Conservation (phyloP, 352 stramenopile species). For the Globisporangium mamillatum region DNA sequence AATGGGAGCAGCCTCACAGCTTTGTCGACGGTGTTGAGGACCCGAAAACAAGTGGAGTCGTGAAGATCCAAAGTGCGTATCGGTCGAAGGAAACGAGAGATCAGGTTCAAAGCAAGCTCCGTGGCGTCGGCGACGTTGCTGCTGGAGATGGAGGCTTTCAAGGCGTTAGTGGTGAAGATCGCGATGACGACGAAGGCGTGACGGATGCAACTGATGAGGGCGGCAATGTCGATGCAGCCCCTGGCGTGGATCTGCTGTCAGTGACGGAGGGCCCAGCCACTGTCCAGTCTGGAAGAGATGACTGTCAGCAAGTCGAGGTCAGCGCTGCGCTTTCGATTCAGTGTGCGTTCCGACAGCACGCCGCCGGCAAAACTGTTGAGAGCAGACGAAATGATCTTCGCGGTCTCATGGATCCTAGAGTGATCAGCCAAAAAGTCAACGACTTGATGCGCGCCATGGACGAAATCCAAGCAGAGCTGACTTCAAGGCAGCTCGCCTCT, state of each 20-base stretch:
- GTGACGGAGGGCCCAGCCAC: neutral
- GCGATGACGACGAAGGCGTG: neutral
- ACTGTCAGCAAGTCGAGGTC: neutral
- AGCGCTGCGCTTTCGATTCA: slow-evolving; percentile 41
- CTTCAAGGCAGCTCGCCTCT: slow-evolving; percentile 25
- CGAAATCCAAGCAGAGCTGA: slow-evolving; percentile 45
- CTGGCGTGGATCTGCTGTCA: neutral
- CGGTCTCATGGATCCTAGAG: slow-evolving; percentile 25
- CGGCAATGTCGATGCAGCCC: neutral
- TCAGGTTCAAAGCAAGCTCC: slow-evolving; percentile 21
- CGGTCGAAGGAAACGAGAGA: slow-evolving; percentile 41
- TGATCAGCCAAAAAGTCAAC: slow-evolving; percentile 36
- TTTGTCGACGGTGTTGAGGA: slow-evolving; percentile 33
- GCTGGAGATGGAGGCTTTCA: neutral
- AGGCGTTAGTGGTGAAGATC: neutral
- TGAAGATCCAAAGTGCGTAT: slow-evolving; percentile 58
- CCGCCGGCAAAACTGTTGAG: slow-evolving; percentile 29
- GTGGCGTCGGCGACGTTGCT: neutral
- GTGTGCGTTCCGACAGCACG: slow-evolving; percentile 41
- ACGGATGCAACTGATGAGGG: neutral
- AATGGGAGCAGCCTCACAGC: slow-evolving; percentile 41
- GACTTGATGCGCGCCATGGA: slow-evolving; percentile 37
- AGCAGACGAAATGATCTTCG: slow-evolving; percentile 27
- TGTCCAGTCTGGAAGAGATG: neutral
- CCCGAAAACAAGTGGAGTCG: slow-evolving; percentile 30